Percentiles rank a stretch among this genome's conserved stretches.
These are phyloP conservation scores for Myriosclerotinia curreyana DNA, from an alignment of 2,329 filamentous ascomycete species.

Conservation along the genomic window DNA sequence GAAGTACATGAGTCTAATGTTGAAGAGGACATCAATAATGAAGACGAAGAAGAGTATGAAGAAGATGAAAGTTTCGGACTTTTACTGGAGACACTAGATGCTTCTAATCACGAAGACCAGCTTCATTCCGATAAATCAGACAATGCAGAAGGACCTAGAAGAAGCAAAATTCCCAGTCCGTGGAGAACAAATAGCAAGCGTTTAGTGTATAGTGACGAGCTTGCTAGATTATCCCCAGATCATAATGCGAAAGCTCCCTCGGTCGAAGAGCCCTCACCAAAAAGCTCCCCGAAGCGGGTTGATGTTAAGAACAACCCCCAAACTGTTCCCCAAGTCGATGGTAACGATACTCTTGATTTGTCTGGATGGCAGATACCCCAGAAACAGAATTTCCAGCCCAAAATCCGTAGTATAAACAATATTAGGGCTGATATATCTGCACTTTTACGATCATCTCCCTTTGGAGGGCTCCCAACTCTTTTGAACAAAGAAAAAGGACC, in stretches of 20 bases:
- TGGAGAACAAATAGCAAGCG: conserved; percentile 38
- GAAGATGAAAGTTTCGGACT: conserved; percentile 38
- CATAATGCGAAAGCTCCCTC: conserved; percentile 20
- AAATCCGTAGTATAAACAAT: conserved; percentile 26
- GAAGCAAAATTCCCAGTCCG: conserved; percentile 38
- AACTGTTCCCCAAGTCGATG: conserved; percentile 12
- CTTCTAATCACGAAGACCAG: conserved; percentile 28
- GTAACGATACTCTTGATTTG: conserved; percentile 28
- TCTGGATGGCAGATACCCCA: conserved; percentile 37
- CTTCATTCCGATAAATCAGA: conserved; percentile 28
- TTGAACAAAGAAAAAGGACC: neutral
- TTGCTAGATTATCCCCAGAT: conserved; percentile 28
- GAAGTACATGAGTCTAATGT: neutral
- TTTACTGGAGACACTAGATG: conserved; percentile 38
- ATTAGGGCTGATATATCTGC: conserved; percentile 33
- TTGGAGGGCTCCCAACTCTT: conserved; percentile 32
- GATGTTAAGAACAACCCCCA: neutral
- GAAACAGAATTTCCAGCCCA: conserved; percentile 38
- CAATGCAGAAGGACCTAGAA: conserved; percentile 31
- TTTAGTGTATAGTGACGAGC: conserved; percentile 37
- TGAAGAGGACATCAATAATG: neutral
- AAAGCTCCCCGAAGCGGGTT: neutral
- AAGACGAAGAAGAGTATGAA: conserved; percentile 21
- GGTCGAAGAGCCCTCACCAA: conserved; percentile 9
- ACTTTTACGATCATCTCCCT: conserved; percentile 34